A percentile compares a stretch with the other conserved stretches of the same genome.
Evolutionary conservation across 1,284 basidiomycete genomes (phyloP).

Genomic region (Cryptococcus sp.): DNA sequence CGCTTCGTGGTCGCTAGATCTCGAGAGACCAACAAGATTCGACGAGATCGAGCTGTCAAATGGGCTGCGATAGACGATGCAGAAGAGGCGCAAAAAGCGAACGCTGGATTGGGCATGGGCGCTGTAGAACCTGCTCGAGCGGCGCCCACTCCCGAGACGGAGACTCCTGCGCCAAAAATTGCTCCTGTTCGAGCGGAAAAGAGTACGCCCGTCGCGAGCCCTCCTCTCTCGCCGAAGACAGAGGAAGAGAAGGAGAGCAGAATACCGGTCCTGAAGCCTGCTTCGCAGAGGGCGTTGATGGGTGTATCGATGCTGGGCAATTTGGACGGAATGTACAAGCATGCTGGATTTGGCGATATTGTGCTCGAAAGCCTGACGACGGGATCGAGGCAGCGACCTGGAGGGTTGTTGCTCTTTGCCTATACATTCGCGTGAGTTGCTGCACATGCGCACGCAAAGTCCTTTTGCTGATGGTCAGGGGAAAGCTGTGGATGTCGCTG

Average conservation of each 20-base stretch:
- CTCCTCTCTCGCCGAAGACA: conserved; percentile 1
- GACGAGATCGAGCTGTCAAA: conserved; percentile 55
- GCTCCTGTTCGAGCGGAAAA: not conserved
- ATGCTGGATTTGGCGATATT: conserved; percentile 54
- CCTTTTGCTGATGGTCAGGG: conserved; percentile 47
- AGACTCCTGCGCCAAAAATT: not conserved
- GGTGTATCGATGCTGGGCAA: conserved; percentile 72
- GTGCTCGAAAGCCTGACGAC: conserved; percentile 63
- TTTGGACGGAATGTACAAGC: conserved; percentile 68
- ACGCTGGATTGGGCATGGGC: conserved; percentile 6
- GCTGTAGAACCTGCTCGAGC: not conserved
- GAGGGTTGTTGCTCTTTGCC: conserved; percentile 63
- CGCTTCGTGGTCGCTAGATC: conserved; percentile 58
- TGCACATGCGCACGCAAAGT: conserved; percentile 37
- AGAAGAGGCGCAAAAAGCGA: conserved; percentile 15
- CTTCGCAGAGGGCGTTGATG: conserved; percentile 53
- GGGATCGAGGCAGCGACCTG: conserved; percentile 64
- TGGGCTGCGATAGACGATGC: conserved; percentile 68
- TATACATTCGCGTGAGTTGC: conserved; percentile 50
- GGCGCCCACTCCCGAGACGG: not conserved
- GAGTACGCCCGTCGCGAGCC: not conserved
- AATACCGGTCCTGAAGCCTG: conserved; percentile 33
- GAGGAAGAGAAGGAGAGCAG: not conserved
- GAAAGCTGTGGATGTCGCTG: conserved; percentile 64
- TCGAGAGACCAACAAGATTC: conserved; percentile 58